Percentiles rank a stretch among this genome's conserved stretches.
Evolutionary conservation across 2,329 filamentous ascomycete genomes (phyloP).

Genomic region (Cercospora zeina): DNA sequence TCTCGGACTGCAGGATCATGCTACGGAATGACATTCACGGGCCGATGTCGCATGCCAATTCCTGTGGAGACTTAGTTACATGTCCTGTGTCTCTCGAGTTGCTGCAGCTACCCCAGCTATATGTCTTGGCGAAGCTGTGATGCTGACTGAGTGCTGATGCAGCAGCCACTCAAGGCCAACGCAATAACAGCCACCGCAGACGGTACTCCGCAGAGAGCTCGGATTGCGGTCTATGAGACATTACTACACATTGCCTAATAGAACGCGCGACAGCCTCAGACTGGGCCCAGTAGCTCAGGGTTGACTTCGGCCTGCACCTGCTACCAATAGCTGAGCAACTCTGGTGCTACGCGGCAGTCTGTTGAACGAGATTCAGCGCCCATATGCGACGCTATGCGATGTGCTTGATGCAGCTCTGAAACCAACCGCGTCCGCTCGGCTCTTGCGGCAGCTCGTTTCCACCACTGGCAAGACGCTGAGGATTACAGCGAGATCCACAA

Average conservation of each 20-base stretch:
- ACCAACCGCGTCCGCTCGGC: background rate
- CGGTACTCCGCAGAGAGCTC: background rate
- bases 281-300: background rate
- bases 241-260: background rate
- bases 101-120: conserved; percentile 1
- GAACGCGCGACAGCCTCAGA: background rate
- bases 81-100: background rate
- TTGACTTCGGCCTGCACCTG: background rate
- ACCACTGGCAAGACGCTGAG: background rate
- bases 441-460: background rate
- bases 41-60: background rate
- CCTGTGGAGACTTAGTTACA: background rate
- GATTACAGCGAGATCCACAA: background rate
- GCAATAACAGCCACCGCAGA: background rate
- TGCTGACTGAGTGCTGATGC: conserved; percentile 20
- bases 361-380: conserved; percentile 13
- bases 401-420: background rate
- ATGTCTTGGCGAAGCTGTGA: conserved; percentile 7
- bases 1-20: background rate
- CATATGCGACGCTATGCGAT: conserved; percentile 23
- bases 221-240: background rate
- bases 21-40: background rate
- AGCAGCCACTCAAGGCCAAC: background rate
- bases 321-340: background rate
- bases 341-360: background rate